phyloP scores from a whole-genome alignment of 768 basidiomycete genomes.

The Trametes cinnabarina region DNA sequence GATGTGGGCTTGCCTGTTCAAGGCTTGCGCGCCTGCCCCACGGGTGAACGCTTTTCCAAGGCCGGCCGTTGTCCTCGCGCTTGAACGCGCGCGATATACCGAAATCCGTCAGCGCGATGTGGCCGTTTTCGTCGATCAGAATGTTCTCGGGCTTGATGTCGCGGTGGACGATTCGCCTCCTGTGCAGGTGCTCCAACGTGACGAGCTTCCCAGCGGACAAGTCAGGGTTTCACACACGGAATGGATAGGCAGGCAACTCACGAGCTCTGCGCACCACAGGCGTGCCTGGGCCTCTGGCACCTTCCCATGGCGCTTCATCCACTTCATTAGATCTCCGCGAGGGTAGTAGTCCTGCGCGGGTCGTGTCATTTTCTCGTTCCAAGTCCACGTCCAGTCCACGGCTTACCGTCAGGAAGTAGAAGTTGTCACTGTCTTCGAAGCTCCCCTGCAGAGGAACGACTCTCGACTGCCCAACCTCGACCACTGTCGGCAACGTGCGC shows the following conservation, averaged over 20 bases:
- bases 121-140: constrained; percentile 23
- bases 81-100: constrained; percentile 28
- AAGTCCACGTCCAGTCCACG: background rate
- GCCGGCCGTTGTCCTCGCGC: background rate
- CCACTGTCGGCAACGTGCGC: background rate
- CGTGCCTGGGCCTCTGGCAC: constrained; percentile 12
- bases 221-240: background rate
- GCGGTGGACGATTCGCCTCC: constrained; percentile 26
- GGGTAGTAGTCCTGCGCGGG: constrained; percentile 15
- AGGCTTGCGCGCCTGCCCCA: constrained; percentile 3
- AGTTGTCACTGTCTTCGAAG: constrained; percentile 24
- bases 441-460: constrained; percentile 15
- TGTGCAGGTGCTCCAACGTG: constrained; percentile 22
- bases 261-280: constrained; percentile 23
- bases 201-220: constrained; percentile 10
- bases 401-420: constrained; percentile 22
- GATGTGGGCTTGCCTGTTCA: background rate
- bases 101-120: constrained; percentile 27
- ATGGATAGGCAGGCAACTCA: background rate
- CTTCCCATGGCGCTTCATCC: constrained; percentile 10
- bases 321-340: constrained; percentile 11
- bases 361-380: no score
- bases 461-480: background rate
- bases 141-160: constrained; percentile 33
- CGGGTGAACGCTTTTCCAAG: constrained; percentile 10